Evolutionary conservation across 768 basidiomycete genomes (phyloP).

Genomic region (Amanita molliuscula): DNA sequence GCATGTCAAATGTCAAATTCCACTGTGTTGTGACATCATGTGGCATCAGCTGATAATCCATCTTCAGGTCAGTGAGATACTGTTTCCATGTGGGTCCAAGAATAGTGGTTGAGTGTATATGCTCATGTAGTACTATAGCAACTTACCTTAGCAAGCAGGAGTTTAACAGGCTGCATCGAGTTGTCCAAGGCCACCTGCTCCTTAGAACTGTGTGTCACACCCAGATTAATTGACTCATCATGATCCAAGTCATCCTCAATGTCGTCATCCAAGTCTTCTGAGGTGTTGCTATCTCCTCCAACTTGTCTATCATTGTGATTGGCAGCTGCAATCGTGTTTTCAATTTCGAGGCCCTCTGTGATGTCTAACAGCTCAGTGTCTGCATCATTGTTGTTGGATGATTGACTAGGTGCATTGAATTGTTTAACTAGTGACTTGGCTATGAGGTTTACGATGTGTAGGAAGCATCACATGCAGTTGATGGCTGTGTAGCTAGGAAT

Average conservation of each 20-base stretch:
- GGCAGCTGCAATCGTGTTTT: no score
- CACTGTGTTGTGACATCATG: no score
- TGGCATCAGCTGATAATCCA: no score
- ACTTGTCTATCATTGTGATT: no score
- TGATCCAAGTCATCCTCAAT: neutral
- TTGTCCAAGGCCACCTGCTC: slow-evolving; percentile 7
- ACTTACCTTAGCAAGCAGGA: slow-evolving; percentile 16
- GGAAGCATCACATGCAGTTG: slow-evolving; percentile 21
- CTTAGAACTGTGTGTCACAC: slow-evolving; percentile 1
- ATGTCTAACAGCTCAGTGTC: no score
- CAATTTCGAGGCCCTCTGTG: no score
- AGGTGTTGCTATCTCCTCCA: no score
- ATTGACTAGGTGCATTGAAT: slow-evolving; percentile 18
- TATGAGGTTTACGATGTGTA: slow-evolving; percentile 23
- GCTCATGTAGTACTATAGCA: neutral
- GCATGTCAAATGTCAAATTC: neutral
- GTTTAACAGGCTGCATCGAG: slow-evolving; percentile 10
- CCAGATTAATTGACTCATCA: neutral
- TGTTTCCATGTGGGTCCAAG: neutral
- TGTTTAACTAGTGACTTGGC: slow-evolving; percentile 19
- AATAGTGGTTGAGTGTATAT: neutral
- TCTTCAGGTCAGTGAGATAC: no score
- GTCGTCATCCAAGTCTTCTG: no score
- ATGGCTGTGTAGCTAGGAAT: slow-evolving; percentile 12
- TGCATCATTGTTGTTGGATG: no score